phyloP scores from a whole-genome alignment of 768 basidiomycete species.

The Pleurotus citrinopileatus region DNA sequence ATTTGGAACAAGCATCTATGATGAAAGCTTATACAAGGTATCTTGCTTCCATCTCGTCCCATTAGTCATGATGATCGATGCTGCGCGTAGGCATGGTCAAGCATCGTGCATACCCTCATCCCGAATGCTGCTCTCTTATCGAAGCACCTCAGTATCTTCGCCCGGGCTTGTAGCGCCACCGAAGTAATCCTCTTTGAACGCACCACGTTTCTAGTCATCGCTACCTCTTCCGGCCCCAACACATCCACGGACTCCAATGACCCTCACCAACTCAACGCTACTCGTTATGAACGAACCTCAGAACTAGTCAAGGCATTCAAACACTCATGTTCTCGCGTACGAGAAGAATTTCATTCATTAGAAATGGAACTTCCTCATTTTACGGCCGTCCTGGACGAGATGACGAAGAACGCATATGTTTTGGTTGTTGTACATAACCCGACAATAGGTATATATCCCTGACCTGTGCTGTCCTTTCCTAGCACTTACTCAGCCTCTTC shows the following conservation, averaged over 20 bases:
- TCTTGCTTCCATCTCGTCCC: conserved; percentile 15
- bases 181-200: conserved; percentile 97
- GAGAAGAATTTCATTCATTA: conserved; percentile 81
- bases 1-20: conserved; percentile 95
- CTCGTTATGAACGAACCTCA: conserved; percentile 82
- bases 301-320: conserved; percentile 97
- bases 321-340: conserved; percentile 80
- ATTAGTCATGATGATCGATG: neutral
- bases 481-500: conserved; percentile 5
- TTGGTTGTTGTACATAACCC: conserved; percentile 88
- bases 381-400: conserved; percentile 86
- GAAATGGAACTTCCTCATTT: conserved; percentile 86
- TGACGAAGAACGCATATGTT: conserved; percentile 93
- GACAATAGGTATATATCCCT: conserved; percentile 62
- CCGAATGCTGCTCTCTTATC: conserved; percentile 91
- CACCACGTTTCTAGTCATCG: conserved; percentile 97
- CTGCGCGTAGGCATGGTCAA: conserved; percentile 85
- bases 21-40: conserved; percentile 95
- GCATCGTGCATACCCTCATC: conserved; percentile 93
- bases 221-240: conserved; percentile 61
- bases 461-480: neutral
- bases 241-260: conserved; percentile 29
- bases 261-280: conserved; percentile 53
- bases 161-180: conserved; percentile 82
- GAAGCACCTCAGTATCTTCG: conserved; percentile 83